Percentiles rank a stretch among this genome's conserved stretches.
These are phyloP conservation scores for Porcisia deanei DNA, from an alignment of 208 protist genomes.

Conservation along the genomic window DNA sequence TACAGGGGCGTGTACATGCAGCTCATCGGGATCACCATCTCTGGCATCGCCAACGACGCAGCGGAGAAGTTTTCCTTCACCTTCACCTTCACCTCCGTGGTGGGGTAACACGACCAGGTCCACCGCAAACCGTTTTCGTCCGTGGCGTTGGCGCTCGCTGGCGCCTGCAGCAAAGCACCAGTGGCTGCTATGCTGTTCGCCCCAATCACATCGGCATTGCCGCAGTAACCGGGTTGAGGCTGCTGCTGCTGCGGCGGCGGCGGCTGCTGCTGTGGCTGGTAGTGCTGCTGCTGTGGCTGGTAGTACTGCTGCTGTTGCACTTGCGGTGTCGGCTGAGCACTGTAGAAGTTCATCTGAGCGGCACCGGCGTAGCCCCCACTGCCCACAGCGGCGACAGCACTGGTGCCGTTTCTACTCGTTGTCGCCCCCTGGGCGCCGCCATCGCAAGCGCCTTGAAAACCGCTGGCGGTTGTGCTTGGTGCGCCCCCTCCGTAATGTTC, in stretches of 20 bases:
- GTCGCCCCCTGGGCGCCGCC: constrained; percentile 4
- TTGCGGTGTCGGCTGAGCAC: background rate
- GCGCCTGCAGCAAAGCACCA: constrained; percentile 10
- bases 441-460: background rate
- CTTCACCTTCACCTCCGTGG: constrained; percentile 40
- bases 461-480: background rate
- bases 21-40: constrained; percentile 87
- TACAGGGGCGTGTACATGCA: constrained; percentile 89
- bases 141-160: constrained; percentile 40
- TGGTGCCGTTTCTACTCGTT: background rate
- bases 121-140: constrained; percentile 84
- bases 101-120: constrained; percentile 89
- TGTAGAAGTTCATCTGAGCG: background rate
- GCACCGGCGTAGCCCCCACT: constrained; percentile 13
- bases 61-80: constrained; percentile 37
- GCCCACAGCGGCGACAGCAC: background rate
- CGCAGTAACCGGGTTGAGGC: constrained; percentile 19
- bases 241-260: constrained; percentile 27
- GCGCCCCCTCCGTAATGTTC: constrained; percentile 1
- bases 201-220: background rate
- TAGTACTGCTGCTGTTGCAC: background rate
- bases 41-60: constrained; percentile 43
- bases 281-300: too few species aligned
- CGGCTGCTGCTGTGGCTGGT: constrained; percentile 22
- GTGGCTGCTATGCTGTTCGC: background rate